Evolutionary conservation across 257 asterid genomes (phyloP), one percentile per base, ranked within the genome.

Genomic region (Plantago major): DNA sequence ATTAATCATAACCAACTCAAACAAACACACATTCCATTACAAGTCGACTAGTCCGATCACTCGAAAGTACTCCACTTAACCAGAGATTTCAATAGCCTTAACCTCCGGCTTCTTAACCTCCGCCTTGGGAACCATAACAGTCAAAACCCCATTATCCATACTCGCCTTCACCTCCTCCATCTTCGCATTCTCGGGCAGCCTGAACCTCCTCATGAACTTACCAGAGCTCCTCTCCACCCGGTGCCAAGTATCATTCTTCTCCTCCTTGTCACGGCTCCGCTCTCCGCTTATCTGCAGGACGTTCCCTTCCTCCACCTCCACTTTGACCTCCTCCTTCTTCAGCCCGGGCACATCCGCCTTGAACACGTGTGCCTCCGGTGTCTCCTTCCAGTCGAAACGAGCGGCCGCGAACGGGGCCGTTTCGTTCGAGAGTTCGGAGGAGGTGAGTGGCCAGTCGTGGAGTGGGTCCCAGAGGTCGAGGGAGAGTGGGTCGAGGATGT

Each of bases 31-130:
- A 51, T 22, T 22, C 1, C 26, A 22, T 22, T 22, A 22, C 26
- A 22, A 22, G 2, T 22, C 26, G 2, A 22, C 1, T 22, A 22
- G n/a, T 2, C 26, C 26, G 26, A 22, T 22, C 2, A 22, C 1
- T 12, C 7, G 26, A 49, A 4, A n/a, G 10, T n/a, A 14, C 40
- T 33, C 40, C 0, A 33, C 6, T 57, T 9, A 57, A 37, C 62
- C 62, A 40, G 62, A 57, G 6, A 57, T 57, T 8, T 57, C 48
- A 57, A 57, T 57, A 8, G 62, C 30, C 22, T 57, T 57, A 14
- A 57, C 62, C 15, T 57, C 62, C n/a, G 62, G 62, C 46, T 57
- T 57, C 49, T 57, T 57, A n/a, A 57, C 48, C n/a, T 57, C 48
- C 22, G 4, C 5, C n/a, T 46, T 28, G 0, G 55, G 66, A 26